Evolutionary conservation across 1,139 yeast genomes (phyloP).

Genomic region (Blastobotrys buckinghamii): DNA sequence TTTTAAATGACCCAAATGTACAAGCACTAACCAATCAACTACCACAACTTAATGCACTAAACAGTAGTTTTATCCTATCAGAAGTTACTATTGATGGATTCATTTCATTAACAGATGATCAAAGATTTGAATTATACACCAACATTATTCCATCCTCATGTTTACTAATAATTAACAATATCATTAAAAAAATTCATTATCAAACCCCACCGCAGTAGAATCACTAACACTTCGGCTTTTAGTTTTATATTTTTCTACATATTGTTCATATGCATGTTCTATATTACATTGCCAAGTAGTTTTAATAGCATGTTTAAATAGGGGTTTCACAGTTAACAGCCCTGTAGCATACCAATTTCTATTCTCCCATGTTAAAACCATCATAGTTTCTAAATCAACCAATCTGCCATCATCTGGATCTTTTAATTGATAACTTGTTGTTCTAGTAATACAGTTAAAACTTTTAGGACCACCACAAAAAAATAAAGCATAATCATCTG

Average conservation of each 20-base stretch:
- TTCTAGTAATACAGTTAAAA: constrained; percentile 3
- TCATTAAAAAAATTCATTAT: constrained; percentile 1
- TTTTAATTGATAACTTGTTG: constrained; percentile 3
- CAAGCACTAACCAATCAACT: neutral
- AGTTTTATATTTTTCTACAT: neutral
- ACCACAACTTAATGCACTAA: neutral
- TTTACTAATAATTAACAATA: neutral
- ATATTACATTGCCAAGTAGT: constrained; percentile 3
- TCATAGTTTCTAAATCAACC: constrained; percentile 5
- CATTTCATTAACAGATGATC: neutral
- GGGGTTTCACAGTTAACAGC: constrained; percentile 4
- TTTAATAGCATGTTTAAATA: constrained; percentile 7
- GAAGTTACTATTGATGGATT: neutral
- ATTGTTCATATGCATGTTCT: constrained; percentile 3
- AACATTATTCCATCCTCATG: neutral
- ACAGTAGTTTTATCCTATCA: neutral
- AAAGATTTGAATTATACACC: neutral
- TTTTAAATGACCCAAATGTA: neutral
- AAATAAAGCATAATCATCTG: neutral
- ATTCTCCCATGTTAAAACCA: constrained; percentile 10
- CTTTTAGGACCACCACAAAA: neutral
- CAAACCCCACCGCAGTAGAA: neutral
- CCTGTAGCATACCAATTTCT: constrained; percentile 10
- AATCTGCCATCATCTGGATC: neutral
- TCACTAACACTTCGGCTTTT: neutral